Conservation (phyloP, 345 rosid genomes). For the Eutrema yunnanense region DNA sequence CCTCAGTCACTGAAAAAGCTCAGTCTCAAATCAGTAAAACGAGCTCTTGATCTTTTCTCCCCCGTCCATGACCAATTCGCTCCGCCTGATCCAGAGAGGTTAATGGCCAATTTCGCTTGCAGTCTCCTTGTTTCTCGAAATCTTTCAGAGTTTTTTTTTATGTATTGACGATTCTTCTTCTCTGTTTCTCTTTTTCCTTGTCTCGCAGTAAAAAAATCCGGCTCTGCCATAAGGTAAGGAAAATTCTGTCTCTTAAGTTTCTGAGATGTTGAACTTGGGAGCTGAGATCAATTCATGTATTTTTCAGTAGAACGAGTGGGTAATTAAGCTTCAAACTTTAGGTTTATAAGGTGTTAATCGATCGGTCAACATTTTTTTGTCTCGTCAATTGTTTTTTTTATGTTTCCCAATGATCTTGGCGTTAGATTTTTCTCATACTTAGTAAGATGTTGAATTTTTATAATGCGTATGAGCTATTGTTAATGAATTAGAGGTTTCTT, state of each 20-base stretch:
- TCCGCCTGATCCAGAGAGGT: conserved; percentile 72
- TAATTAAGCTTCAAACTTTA: not conserved
- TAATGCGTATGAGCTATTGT: not conserved
- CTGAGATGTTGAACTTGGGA: not conserved
- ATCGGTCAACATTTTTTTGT: not conserved
- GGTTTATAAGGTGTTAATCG: not conserved
- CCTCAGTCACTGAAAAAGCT: conserved; percentile 78
- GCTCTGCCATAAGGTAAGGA: conserved; percentile 63
- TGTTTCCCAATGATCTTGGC: too few relatives aligned
- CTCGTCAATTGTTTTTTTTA: not conserved
- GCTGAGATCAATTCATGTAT: not conserved
- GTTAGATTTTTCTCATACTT: not conserved
- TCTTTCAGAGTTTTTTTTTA: not conserved
- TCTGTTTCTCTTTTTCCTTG: not conserved
- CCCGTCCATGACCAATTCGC: conserved; percentile 57
- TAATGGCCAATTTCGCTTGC: not conserved
- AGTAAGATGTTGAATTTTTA: not conserved
- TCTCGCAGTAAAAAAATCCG: conserved; percentile 67
- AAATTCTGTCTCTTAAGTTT: not conserved
- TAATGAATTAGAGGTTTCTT: not conserved
- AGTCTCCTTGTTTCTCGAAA: not conserved
- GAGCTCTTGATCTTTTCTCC: conserved; percentile 74
- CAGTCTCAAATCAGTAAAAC: conserved; percentile 67
- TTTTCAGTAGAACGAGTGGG: not conserved
- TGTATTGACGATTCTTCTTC: conserved; percentile 4